Evolutionary conservation across 129 eudicot genomes (phyloP), one percentile per base, ranked within the genome.

Genomic region (Centaurea solstitialis): DNA sequence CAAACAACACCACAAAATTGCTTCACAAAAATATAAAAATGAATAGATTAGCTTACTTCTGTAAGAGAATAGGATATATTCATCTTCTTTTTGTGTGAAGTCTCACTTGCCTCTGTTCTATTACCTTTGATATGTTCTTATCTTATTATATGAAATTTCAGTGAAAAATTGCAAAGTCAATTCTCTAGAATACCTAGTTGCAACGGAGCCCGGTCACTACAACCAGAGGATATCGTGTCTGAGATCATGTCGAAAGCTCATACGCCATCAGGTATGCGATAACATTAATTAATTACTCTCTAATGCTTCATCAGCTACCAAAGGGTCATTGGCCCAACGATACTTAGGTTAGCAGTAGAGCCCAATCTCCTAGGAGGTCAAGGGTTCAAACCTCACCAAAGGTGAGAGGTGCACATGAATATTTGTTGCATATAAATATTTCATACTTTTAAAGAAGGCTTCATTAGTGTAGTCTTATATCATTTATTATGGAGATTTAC

Each of bases 121-220:
- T 40, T 43, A 38, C 37, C 35, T 45, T 38, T 39, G 68, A 73
- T 67, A 74, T 66, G 45, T 47, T 38, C 24, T 37, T 79, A 77
- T 65, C 50, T 73, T 73, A 67, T 64, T 68, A 38, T 69, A 20
- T 75, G 59, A 73, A 70, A 68, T 30, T 64, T 30, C 79, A 87
- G 93, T 79, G 89, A 92, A 28, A 87, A 89, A 82, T 22, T 81
- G 74, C 88, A 83, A 82, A 81, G 43, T 73, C 84, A 82, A 2
- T 61, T 81, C 67, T 80, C 81, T 59, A 84, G 86, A 50, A 57
- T 82, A 70, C 81, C 90, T 11, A 88, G 82, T 57, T 76, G 77
- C 78, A 86, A 75, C 68, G 92, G 89, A 41, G 26, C 79, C 59
- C 62, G 75, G 61, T 76, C 70, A 80, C 39, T 78, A 5, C 89